phyloP scores from a whole-genome alignment of 768 basidiomycete species.

The Phlebiopsis flavidoalba region DNA sequence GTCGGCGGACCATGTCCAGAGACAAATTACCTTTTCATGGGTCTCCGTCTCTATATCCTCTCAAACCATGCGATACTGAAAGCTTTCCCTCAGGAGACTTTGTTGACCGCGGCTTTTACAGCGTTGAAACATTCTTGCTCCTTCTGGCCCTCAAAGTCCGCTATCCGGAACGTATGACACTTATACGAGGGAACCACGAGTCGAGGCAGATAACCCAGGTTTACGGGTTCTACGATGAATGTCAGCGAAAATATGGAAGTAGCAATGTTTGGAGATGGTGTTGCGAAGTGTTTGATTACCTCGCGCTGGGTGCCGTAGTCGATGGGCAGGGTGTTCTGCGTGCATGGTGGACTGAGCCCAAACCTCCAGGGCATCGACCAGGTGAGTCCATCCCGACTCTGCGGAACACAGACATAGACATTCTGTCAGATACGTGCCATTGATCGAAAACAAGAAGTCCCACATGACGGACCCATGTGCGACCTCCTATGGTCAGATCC shows the following conservation, averaged over 20 bases:
- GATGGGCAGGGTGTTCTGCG: slow-evolving; percentile 96
- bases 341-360: slow-evolving; percentile 94
- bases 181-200: slow-evolving; percentile 97
- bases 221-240: slow-evolving; percentile 94
- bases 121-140: slow-evolving; percentile 93
- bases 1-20: slow-evolving; percentile 90
- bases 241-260: slow-evolving; percentile 91
- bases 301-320: slow-evolving; percentile 92
- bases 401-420: neutral
- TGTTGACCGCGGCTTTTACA: slow-evolving; percentile 96
- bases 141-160: slow-evolving; percentile 94
- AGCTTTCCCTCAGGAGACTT: slow-evolving; percentile 74
- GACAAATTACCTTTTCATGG: slow-evolving; percentile 96
- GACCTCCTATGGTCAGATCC: slow-evolving; percentile 99
- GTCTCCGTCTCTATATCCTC: slow-evolving; percentile 37
- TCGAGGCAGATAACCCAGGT: slow-evolving; percentile 96
- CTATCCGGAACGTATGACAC: slow-evolving; percentile 94
- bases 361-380: slow-evolving; percentile 84
- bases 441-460: slow-evolving; percentile 95
- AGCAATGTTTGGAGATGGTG: slow-evolving; percentile 97
- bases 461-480: slow-evolving; percentile 98
- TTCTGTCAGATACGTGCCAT: slow-evolving; percentile 76
- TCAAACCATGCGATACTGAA: neutral
- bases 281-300: slow-evolving; percentile 97
- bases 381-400: slow-evolving; percentile 37